Base-by-base conservation (phyloP, 768 basidiomycete genomes). In the Mycena belliarum region DNA sequence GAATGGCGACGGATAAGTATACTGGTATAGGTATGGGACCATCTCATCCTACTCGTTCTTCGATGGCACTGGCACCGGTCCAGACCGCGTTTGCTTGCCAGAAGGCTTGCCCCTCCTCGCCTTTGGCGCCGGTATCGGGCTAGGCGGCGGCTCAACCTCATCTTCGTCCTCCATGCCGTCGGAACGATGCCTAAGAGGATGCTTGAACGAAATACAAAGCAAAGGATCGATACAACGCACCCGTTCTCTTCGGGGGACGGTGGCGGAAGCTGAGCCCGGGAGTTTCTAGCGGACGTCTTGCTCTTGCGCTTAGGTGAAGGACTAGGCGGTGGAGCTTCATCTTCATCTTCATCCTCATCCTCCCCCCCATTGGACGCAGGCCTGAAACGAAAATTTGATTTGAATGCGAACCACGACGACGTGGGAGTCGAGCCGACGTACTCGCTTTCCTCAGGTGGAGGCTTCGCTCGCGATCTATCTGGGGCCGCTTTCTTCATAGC, bases 41-140 rank as follows among this genome's bases (percentile, higher is more conserved):
- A 15, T 40, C 55, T 9, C 24, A 61, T 55, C 40, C 55, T 48
- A 25, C 47, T n/a, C n/a, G 26, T 51, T 49, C 42, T 49, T 41
- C 14, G 26, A 21, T 11, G 47, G 25, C 18, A 38, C 21, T 21
- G 53, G 50, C 21, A 29, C 15, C 26, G 45, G 24, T 11, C 50
- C 45, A 28, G 40, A 47, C 29, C 47, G 42, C 20, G 48, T 21
- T 20, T 12, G 33, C 24, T 40, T 52, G n/a, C 49, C 49, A 15
- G 49, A 45, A 5, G 18, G 37, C 37, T n/a, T 38, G 14, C 35
- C 14, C 35, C 20, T 38, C 3, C 16, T n/a, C 2, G 37, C 11
- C 37, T 10, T 38, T 18, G 18, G 37, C 12, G 37, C 4, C 18
- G 37, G 37, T n/a, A n/a, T n/a, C 21, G 20, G 25, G 26, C 24